Percentiles rank a stretch among this genome's conserved stretches.
phyloP scores from a whole-genome alignment of 1,284 basidiomycete species.

The Peniophora sp. region DNA sequence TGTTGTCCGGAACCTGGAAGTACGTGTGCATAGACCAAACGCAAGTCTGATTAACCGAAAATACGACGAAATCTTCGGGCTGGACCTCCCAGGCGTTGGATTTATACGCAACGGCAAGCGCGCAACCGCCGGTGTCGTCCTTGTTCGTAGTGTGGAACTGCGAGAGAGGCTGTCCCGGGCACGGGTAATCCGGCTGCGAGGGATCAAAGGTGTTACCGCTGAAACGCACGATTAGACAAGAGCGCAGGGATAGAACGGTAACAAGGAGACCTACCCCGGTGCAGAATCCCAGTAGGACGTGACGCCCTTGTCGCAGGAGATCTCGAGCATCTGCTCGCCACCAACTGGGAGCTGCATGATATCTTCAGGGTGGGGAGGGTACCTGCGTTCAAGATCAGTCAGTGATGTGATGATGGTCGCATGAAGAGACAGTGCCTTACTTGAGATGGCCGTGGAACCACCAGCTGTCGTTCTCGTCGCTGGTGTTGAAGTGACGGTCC shows the following conservation, averaged over 20 bases:
- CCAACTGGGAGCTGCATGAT: conserved; percentile 28
- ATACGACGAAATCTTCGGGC: conserved; percentile 28
- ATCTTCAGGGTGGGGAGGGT: conserved; percentile 27
- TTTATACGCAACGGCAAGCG: conserved; percentile 29
- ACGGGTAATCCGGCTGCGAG: conserved; percentile 8
- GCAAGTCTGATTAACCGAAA: conserved; percentile 25
- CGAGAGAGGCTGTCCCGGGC: conserved; percentile 3
- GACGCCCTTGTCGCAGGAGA: conserved; percentile 23
- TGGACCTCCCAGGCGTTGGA: conserved; percentile 19
- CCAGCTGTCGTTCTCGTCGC: conserved; percentile 21
- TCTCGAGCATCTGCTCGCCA: conserved; percentile 13
- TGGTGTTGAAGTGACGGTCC: conserved; percentile 1
- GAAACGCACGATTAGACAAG: background rate
- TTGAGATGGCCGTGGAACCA: conserved; percentile 32
- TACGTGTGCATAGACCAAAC: conserved; percentile 22
- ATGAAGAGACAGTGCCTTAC: too few species aligned
- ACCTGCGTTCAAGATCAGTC: background rate
- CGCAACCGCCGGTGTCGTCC: conserved; percentile 22
- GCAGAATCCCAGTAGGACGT: conserved; percentile 11
- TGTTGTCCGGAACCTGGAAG: conserved; percentile 22
- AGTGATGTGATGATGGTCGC: too few species aligned
- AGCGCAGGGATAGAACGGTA: background rate
- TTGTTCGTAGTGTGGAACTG: conserved; percentile 14
- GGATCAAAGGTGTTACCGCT: background rate
- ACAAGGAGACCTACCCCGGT: background rate